Evolutionary conservation across 345 rosid genomes (phyloP), one percentile per base, ranked within the genome.

Genomic region (Rhizophora apiculata): DNA sequence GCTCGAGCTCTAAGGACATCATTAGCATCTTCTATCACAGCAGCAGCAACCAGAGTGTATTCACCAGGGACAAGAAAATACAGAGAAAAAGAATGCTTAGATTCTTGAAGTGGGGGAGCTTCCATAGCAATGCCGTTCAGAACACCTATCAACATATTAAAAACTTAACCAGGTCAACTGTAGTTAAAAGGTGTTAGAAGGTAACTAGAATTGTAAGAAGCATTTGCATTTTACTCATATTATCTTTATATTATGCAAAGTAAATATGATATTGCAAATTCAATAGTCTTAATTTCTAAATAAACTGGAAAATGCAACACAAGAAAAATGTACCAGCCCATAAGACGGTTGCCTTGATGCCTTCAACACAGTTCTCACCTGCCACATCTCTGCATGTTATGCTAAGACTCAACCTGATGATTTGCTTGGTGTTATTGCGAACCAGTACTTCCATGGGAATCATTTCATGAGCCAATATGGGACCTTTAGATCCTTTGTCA

Each of bases 61-160:
- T 92, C 98, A 62, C 99, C 99, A 0, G 97, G 99, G 20, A 92
- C 95, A 56, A 92, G 95, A 74, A 92, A 89, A 79, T 90, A 86
- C 27, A 96, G 80, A 6, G 98, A 85, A 83, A 96, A 96, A 37
- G 83, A 20, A 70, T 90, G 98, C 73, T 78, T 85, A 20, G 81
- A 62, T 83, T 92, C 98, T 81, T 85, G 76, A 32, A 96, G 86
- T 0, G 98, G 91, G 3, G 89, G 89, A 76, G 82, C 90, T 79
- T 92, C 98, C 85, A 89, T 69, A 24, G 74, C 65, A 65, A 96
- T 89, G 63, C 92, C 97, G 79, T 81, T 81, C 65, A 96, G 74
- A 49, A 86, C 87, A 74, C 98, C 99, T 92, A 57, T 8, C 53
- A 60, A 26, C 29, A 37, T 32, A n/a, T 53, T 19, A 43, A 6